Conservation (phyloP, 257 asterid genomes). For the Parsonsia alboflavescens region DNA sequence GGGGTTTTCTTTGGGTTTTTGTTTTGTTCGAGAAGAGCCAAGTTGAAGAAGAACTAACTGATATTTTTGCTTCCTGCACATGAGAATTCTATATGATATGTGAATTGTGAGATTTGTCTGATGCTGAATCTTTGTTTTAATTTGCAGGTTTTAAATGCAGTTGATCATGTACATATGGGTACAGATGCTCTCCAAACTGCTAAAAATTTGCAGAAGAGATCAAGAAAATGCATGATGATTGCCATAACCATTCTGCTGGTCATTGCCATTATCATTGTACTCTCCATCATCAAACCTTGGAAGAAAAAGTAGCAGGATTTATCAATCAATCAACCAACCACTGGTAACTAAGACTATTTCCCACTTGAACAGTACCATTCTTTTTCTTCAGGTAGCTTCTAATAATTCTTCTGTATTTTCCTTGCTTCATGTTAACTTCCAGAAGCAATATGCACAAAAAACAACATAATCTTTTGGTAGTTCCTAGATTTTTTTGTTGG, state of each 20-base stretch:
- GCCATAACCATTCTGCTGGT: conserved; percentile 44
- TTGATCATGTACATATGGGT: conserved; percentile 71
- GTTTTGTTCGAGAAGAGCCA: no score
- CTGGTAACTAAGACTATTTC: background rate
- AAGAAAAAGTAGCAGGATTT: conserved; percentile 22
- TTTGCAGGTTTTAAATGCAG: conserved; percentile 61
- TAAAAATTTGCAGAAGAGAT: conserved; percentile 60
- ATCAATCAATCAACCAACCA: background rate
- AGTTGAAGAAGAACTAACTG: background rate
- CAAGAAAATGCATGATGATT: conserved; percentile 78
- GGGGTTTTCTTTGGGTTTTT: no score
- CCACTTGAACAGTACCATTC: background rate
- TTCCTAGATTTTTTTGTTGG: background rate
- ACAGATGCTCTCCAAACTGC: conserved; percentile 81
- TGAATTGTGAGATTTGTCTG: background rate
- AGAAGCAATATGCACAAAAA: background rate
- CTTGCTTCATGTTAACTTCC: background rate
- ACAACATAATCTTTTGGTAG: background rate
- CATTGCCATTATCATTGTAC: conserved; percentile 53
- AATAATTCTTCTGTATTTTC: conserved; percentile 1
- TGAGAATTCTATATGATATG: background rate
- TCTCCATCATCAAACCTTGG: conserved; percentile 72
- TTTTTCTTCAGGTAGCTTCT: background rate
- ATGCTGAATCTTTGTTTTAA: background rate
- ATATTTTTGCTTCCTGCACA: no score